A percentile compares a stretch with the other conserved stretches of the same genome.
phyloP scores from a whole-genome alignment of 2,329 filamentous ascomycete species.

The Fusarium floridanum region DNA sequence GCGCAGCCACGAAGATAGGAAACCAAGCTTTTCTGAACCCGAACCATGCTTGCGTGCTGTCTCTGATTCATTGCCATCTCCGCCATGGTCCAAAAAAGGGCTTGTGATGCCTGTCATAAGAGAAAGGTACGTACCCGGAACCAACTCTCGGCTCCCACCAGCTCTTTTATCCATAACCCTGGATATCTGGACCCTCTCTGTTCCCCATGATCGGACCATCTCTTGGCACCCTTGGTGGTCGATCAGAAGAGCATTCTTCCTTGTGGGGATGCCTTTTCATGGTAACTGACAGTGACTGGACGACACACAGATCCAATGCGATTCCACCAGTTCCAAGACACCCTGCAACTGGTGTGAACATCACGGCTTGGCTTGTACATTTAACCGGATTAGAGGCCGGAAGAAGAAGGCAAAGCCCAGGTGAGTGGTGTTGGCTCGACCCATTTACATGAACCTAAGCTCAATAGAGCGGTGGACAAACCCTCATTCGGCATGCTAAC shows the following conservation, averaged over 20 bases:
- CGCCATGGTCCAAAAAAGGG: conserved; percentile 34
- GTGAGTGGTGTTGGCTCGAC: conserved; percentile 17
- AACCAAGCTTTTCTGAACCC: not conserved
- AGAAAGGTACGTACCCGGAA: conserved; percentile 39
- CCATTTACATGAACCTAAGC: not conserved
- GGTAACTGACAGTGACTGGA: conserved; percentile 6
- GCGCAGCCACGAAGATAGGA: not conserved
- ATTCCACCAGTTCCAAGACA: conserved; percentile 13
- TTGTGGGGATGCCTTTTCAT: not conserved
- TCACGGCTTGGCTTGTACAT: conserved; percentile 41
- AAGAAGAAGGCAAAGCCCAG: conserved; percentile 33
- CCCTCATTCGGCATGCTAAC: not conserved
- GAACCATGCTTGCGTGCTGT: conserved; percentile 1
- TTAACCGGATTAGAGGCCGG: conserved; percentile 41
- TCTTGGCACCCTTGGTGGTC: conserved; percentile 10
- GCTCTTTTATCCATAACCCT: not conserved
- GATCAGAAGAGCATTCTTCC: not conserved
- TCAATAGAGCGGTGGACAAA: not conserved
- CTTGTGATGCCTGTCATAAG: conserved; percentile 42
- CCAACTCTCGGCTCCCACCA: not conserved
- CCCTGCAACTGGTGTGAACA: conserved; percentile 45
- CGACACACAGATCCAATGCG: conserved; percentile 37
- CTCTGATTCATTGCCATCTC: not conserved
- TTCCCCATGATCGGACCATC: conserved; percentile 4
- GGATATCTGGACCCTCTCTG: not conserved